phyloP scores from a whole-genome alignment of 306 rosid species.

The Lithocarpus polystachyus region DNA sequence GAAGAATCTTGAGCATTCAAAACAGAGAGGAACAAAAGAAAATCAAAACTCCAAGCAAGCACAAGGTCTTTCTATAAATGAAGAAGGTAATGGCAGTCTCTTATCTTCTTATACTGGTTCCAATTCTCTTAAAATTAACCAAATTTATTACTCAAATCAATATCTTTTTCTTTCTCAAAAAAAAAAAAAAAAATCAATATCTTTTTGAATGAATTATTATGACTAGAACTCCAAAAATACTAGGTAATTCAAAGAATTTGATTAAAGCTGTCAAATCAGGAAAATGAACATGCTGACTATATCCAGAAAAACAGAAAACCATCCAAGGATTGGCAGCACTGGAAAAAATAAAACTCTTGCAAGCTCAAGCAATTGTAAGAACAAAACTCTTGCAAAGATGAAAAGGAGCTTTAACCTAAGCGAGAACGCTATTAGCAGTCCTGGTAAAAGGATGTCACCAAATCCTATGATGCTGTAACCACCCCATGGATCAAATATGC shows the following conservation, averaged over 20 bases:
- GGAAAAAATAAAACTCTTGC: neutral
- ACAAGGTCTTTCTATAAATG: neutral
- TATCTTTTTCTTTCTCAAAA: too few species aligned
- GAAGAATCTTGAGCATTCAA: neutral
- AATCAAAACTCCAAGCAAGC: neutral
- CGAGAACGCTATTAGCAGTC: conserved; percentile 82
- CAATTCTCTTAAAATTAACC: neutral
- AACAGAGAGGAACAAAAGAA: neutral
- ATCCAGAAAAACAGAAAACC: neutral
- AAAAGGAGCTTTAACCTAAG: conserved; percentile 60
- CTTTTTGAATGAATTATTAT: neutral
- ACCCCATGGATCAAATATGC: conserved; percentile 94
- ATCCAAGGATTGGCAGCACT: neutral
- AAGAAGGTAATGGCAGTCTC: neutral
- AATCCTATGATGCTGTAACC: conserved; percentile 97
- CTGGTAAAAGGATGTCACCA: conserved; percentile 96
- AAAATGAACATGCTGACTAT: neutral
- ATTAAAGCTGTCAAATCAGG: neutral
- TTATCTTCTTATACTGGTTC: neutral
- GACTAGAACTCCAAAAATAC: neutral
- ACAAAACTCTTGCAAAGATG: conserved; percentile 13
- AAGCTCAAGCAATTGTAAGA: neutral
- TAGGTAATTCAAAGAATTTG: neutral
- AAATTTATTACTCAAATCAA: neutral
- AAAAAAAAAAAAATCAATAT: neutral